phyloP scores from a whole-genome alignment of 23 red algal genomes.

The Agarophyton chilense region DNA sequence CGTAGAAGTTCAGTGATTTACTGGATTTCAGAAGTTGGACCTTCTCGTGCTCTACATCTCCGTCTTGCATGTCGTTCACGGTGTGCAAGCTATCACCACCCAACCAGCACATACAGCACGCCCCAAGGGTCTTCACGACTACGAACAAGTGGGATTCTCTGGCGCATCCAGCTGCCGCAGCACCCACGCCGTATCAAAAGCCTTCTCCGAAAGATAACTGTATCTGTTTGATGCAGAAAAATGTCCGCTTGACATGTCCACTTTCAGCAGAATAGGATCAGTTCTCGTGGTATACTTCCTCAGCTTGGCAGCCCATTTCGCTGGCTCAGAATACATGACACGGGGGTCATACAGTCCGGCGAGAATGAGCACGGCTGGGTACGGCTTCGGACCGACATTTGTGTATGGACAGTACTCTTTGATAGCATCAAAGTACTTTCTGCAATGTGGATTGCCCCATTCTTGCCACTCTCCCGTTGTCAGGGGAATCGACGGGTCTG shows the following conservation, averaged over 20 bases:
- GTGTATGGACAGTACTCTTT: slow-evolving; percentile 74
- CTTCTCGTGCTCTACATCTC: too few relatives aligned
- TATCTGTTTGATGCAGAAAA: slow-evolving; percentile 85
- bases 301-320: slow-evolving; percentile 83
- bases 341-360: slow-evolving; percentile 87
- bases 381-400: slow-evolving; percentile 70
- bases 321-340: slow-evolving; percentile 80
- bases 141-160: background rate
- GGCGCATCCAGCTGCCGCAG: slow-evolving; percentile 40
- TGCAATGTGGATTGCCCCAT: slow-evolving; percentile 85
- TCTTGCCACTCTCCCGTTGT: slow-evolving; percentile 91
- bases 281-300: slow-evolving; percentile 64
- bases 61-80: too few relatives aligned
- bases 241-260: slow-evolving; percentile 79
- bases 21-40: too few relatives aligned
- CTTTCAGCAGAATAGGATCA: slow-evolving; percentile 72
- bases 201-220: slow-evolving; percentile 55
- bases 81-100: too few relatives aligned
- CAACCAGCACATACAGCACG: background rate
- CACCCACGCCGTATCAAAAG: slow-evolving; percentile 78
- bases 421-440: slow-evolving; percentile 78
- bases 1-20: too few relatives aligned
- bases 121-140: background rate
- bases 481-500: slow-evolving; percentile 85
- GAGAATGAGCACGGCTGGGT: slow-evolving; percentile 81